Base-by-base conservation (phyloP, 208 protist species). In the Crithidia sp. region DNA sequence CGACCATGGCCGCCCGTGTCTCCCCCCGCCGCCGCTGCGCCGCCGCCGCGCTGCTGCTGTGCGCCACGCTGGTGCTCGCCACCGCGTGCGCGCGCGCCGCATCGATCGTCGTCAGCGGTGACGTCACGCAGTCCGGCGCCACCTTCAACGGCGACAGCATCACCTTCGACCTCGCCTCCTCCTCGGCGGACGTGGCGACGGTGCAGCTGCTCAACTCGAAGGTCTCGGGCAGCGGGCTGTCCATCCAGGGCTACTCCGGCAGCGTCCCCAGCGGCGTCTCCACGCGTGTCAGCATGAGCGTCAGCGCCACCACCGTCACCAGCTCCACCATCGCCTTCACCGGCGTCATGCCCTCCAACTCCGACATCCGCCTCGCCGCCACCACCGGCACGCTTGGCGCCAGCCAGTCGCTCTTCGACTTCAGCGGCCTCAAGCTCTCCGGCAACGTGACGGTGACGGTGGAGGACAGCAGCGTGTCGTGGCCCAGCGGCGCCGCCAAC, bases 331-430 rank as follows among this genome's bases (percentile, higher is more conserved):
- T 77, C 62, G 28, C 40, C 54, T 56, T 77, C 64, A 69, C 61
- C 49, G 56, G 43, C 5, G 55, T 10, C 28, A 77, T 77, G 62
- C 71, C 71, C 10, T 5, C 49, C 28, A 70, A 77, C 71, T 63
- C 62, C 54, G 54, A 71, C 64, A 64, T 77, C 39, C 62, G 57
- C 55, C 54, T 77, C 45, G 45, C 59, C 61, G 12, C 71, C 19
- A 77, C 71, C 39, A 61, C 52, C 39, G 71, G 50, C 53, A 55
- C 62, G 37, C 56, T 71, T n/a, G 14, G 40, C 39, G 37, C 56
- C 44, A 13, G 12, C 36, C 61, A 77, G 61, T 67, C 71, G 41
- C 71, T 71, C 40, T 77, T 77, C 71, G 64, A 77, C 44, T 77
- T 77, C 64, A 70, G 64, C 44, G 63, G 55, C 9, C 60, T 77